A percentile compares a stretch with the other conserved stretches of the same genome.
Evolutionary conservation across 2,329 filamentous ascomycete genomes (phyloP).

Genomic region (Cercospora nicotianae): DNA sequence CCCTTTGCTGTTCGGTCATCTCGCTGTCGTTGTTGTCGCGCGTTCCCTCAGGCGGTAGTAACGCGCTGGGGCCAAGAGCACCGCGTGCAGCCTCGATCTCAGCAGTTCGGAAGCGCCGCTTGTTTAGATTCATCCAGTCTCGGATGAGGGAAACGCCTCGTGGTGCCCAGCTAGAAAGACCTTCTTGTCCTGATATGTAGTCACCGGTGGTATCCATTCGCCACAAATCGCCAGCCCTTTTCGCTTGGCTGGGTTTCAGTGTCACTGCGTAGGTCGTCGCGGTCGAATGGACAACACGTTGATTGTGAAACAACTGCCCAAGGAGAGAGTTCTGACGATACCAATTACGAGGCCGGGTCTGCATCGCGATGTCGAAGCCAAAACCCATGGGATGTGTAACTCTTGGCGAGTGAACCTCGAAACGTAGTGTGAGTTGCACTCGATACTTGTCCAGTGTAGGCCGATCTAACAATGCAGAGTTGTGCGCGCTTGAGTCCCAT

Average conservation of each 20-base stretch:
- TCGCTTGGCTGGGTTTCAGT: constrained; percentile 84
- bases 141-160: constrained; percentile 87
- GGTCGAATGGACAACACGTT: constrained; percentile 82
- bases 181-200: constrained; percentile 94
- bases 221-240: constrained; percentile 90
- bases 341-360: constrained; percentile 80
- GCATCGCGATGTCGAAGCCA: constrained; percentile 73
- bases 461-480: constrained; percentile 88
- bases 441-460: constrained; percentile 90
- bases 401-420: constrained; percentile 81
- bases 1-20: constrained; percentile 39
- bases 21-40: constrained; percentile 22
- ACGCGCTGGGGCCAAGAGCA: constrained; percentile 48
- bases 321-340: constrained; percentile 85
- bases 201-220: constrained; percentile 92
- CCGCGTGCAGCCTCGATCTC: constrained; percentile 77
- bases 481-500: constrained; percentile 94
- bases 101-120: constrained; percentile 69
- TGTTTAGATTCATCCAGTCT: constrained; percentile 76
- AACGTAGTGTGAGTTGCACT: constrained; percentile 81
- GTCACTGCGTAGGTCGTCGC: constrained; percentile 83
- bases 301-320: constrained; percentile 79
- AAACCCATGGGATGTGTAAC: constrained; percentile 89
- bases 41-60: constrained; percentile 49
- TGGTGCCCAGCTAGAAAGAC: constrained; percentile 79